These are phyloP conservation scores for Cylindrotheca closterium DNA, from an alignment of 108 stramenopile species.

Conservation along the genomic window DNA sequence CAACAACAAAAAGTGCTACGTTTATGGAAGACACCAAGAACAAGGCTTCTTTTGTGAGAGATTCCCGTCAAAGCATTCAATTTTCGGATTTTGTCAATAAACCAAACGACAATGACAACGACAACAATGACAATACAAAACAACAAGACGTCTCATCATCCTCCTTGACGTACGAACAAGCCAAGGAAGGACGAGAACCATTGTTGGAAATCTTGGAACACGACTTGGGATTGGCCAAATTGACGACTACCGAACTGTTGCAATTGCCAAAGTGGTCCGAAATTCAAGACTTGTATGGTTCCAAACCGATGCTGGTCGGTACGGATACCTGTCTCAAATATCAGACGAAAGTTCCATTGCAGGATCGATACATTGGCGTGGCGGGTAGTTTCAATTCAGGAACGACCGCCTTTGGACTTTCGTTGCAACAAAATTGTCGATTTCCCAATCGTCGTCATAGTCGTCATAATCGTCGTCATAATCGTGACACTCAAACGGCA, in stretches of 20 bases:
- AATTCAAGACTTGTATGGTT: slow-evolving; percentile 28
- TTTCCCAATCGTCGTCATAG: slow-evolving; percentile 9
- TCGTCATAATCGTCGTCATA: not conserved
- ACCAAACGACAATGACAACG: not conserved
- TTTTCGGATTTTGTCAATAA: slow-evolving; percentile 5
- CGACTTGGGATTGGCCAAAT: slow-evolving; percentile 18
- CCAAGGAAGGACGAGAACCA: slow-evolving; percentile 20
- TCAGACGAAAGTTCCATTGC: slow-evolving; percentile 9
- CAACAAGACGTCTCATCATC: too few species aligned
- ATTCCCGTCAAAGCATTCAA: slow-evolving; percentile 1
- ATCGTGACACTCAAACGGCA: not conserved
- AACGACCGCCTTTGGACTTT: slow-evolving; percentile 60
- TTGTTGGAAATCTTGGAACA: slow-evolving; percentile 21
- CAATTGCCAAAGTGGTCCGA: slow-evolving; percentile 16
- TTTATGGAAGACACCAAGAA: not conserved
- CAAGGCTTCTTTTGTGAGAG: slow-evolving; percentile 1
- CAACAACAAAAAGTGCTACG: not conserved
- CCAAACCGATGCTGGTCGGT: slow-evolving; percentile 25
- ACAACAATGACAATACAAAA: not conserved
- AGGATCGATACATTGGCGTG: slow-evolving; percentile 49
- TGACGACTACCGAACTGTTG: slow-evolving; percentile 13
- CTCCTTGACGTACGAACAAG: not conserved
- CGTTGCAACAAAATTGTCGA: slow-evolving; percentile 56
- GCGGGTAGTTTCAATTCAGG: slow-evolving; percentile 75
- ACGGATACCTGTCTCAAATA: slow-evolving; percentile 18